These are phyloP conservation scores for Blastobotrys apis DNA, from an alignment of 1,139 yeast genomes.

Conservation along the genomic window DNA sequence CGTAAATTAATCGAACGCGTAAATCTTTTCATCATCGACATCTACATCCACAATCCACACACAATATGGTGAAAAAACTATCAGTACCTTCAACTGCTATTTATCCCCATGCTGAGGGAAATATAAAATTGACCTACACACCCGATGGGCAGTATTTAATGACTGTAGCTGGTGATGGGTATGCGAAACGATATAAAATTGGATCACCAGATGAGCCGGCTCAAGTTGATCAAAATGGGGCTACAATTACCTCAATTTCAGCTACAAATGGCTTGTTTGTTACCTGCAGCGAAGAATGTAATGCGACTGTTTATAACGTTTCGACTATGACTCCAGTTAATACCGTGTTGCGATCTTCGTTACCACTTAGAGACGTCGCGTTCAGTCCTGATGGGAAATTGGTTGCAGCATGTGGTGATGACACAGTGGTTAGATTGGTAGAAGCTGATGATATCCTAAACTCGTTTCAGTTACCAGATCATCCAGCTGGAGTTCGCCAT, in stretches of 20 bases:
- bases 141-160: slow-evolving; percentile 34
- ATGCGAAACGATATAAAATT: slow-evolving; percentile 35
- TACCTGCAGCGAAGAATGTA: slow-evolving; percentile 38
- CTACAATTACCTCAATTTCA: slow-evolving; percentile 22
- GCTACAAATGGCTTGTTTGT: slow-evolving; percentile 27
- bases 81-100: background rate
- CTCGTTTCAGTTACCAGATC: slow-evolving; percentile 30
- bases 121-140: slow-evolving; percentile 34
- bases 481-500: slow-evolving; percentile 52
- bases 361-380: slow-evolving; percentile 62
- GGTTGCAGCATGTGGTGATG: slow-evolving; percentile 74
- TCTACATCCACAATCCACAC: no score
- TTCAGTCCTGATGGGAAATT: slow-evolving; percentile 70
- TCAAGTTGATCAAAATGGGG: slow-evolving; percentile 32
- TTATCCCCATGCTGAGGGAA: slow-evolving; percentile 37
- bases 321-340: slow-evolving; percentile 26
- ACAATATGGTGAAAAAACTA: no score
- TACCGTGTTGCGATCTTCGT: slow-evolving; percentile 38
- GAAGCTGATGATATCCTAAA: slow-evolving; percentile 43
- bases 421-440: slow-evolving; percentile 54
- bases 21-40: no score
- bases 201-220: slow-evolving; percentile 32
- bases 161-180: slow-evolving; percentile 37
- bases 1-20: background rate
- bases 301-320: slow-evolving; percentile 32